phyloP scores from a whole-genome alignment of 1,284 basidiomycete species.

The Malassezia pachydermatis region DNA sequence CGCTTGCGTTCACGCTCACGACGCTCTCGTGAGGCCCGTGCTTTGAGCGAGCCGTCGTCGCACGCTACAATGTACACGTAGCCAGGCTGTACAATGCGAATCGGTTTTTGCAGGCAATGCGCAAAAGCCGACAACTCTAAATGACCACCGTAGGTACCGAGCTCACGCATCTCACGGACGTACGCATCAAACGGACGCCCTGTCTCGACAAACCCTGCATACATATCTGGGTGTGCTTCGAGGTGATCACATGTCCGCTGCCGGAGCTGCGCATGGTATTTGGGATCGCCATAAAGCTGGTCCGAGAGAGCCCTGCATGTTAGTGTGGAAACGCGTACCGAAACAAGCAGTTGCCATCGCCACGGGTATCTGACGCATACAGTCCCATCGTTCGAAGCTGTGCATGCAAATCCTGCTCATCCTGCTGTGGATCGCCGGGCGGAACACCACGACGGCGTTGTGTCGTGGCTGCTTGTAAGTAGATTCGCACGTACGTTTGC shows the following conservation, averaged over 20 bases:
- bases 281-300: constrained; percentile 65
- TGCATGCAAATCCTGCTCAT: constrained; percentile 32
- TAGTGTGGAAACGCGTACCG: constrained; percentile 18
- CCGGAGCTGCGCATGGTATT: constrained; percentile 61
- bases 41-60: constrained; percentile 45
- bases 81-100: constrained; percentile 84
- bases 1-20: constrained; percentile 26
- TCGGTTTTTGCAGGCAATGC: constrained; percentile 63
- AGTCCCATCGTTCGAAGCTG: constrained; percentile 41
- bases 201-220: constrained; percentile 79
- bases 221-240: constrained; percentile 59
- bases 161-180: constrained; percentile 35
- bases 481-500: not conserved
- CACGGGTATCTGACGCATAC: constrained; percentile 43
- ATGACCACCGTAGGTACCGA: constrained; percentile 80
- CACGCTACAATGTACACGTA: constrained; percentile 44
- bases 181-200: constrained; percentile 53
- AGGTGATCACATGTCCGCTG: constrained; percentile 68
- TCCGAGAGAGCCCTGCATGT: constrained; percentile 47
- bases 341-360: constrained; percentile 47
- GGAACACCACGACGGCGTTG: not conserved
- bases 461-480: too few relatives aligned
- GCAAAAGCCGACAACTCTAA: constrained; percentile 81
- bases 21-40: constrained; percentile 21
- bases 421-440: constrained; percentile 32